Evolutionary conservation across 768 basidiomycete species (phyloP).

Genomic region (Pisolithus microcarpus): DNA sequence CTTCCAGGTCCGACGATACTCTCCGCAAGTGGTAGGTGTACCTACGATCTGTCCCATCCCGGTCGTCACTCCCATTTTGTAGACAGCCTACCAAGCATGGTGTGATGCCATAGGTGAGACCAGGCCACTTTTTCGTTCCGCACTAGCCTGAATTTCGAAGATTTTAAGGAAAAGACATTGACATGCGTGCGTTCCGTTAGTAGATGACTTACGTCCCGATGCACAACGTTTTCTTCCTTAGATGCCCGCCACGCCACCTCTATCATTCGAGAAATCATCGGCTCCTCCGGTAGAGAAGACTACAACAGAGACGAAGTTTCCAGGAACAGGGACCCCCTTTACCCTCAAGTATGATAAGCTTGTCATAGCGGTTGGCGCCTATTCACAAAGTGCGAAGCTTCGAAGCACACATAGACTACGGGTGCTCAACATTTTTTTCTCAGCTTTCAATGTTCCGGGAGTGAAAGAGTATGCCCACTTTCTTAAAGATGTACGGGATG

Average conservation of each 20-base stretch:
- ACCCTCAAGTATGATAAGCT: constrained; percentile 70
- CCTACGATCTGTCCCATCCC: neutral
- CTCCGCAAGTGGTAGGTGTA: constrained; percentile 46
- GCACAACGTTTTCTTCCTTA: constrained; percentile 16
- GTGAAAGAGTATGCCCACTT: constrained; percentile 80
- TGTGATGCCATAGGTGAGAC: constrained; percentile 59
- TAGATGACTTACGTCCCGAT: neutral
- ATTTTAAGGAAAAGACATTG: constrained; percentile 53
- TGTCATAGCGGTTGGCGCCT: constrained; percentile 79
- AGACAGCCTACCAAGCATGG: constrained; percentile 71
- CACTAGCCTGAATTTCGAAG: constrained; percentile 24
- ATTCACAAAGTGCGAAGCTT: constrained; percentile 60
- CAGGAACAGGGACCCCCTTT: constrained; percentile 36
- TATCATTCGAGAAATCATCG: constrained; percentile 23
- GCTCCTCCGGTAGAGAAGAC: constrained; percentile 9
- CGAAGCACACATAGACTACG: constrained; percentile 2
- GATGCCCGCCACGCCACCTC: constrained; percentile 57
- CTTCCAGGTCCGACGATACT: constrained; percentile 46
- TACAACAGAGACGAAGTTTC: constrained; percentile 13
- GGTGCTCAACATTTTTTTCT: neutral
- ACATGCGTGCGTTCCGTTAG: constrained; percentile 45
- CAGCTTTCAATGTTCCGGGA: constrained; percentile 66
- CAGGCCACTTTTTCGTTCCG: neutral
- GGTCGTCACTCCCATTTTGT: neutral
- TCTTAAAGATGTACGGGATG: constrained; percentile 73